phyloP scores from a whole-genome alignment of 352 stramenopile genomes.

The Pythium diclinum region DNA sequence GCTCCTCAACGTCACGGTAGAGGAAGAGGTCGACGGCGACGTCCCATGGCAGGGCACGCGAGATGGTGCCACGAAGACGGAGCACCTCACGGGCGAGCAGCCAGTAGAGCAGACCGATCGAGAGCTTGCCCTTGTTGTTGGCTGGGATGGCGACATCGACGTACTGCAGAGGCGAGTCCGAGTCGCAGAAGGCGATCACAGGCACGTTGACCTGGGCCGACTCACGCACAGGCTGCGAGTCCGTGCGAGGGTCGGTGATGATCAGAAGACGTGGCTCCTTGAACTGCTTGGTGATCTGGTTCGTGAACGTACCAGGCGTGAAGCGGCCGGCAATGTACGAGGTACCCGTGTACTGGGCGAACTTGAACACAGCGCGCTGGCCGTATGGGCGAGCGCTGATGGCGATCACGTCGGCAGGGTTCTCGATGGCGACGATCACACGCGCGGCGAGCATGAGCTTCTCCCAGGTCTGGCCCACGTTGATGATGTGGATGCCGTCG shows the following conservation, averaged over 20 bases:
- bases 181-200: slow-evolving; percentile 99
- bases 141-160: slow-evolving; percentile 99
- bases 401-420: slow-evolving; percentile 98
- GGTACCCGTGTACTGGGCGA: slow-evolving; percentile 98
- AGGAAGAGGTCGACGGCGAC: slow-evolving; percentile 99
- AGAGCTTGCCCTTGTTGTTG: slow-evolving; percentile 99
- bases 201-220: slow-evolving; percentile 99
- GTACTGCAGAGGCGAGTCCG: slow-evolving; percentile 98
- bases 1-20: slow-evolving; percentile 99
- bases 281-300: slow-evolving; percentile 99
- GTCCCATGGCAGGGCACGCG: slow-evolving; percentile 94
- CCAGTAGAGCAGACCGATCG: slow-evolving; percentile 99
- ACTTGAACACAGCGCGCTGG: slow-evolving; percentile 99
- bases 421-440: slow-evolving; percentile 99
- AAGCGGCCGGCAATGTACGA: slow-evolving; percentile 98
- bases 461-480: slow-evolving; percentile 99
- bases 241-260: slow-evolving; percentile 98
- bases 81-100: slow-evolving; percentile 98
- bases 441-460: slow-evolving; percentile 99
- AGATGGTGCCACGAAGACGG: slow-evolving; percentile 96
- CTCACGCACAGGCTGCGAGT: slow-evolving; percentile 97
- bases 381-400: slow-evolving; percentile 99
- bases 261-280: slow-evolving; percentile 98
- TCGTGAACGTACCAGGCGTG: slow-evolving; percentile 99
- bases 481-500: slow-evolving; percentile 99